These are phyloP conservation scores for Chaetothyriales sp. DNA, from an alignment of 2,329 filamentous ascomycete genomes.

Conservation along the genomic window DNA sequence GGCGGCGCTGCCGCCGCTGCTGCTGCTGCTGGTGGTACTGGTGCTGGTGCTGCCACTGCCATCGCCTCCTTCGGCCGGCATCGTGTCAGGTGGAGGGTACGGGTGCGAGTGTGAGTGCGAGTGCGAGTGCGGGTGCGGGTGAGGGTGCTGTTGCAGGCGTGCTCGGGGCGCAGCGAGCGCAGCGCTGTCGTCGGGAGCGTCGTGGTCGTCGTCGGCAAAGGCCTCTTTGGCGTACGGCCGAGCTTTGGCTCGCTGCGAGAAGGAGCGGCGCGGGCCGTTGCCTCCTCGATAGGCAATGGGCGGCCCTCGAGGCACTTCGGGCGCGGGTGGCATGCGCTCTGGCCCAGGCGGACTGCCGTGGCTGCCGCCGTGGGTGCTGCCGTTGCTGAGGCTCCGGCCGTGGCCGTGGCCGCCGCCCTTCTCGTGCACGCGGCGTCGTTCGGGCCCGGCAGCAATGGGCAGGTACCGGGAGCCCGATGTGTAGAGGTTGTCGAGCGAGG, in stretches of 20 bases:
- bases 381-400: no score
- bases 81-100: not conserved
- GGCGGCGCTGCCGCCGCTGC: not conserved
- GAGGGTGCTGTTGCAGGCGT: not conserved
- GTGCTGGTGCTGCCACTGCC: slow-evolving; percentile 7
- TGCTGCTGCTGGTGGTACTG: slow-evolving; percentile 1
- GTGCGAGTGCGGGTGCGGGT: no score
- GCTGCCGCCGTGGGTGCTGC: no score
- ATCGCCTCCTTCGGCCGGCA: slow-evolving; percentile 4
- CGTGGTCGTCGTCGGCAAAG: slow-evolving; percentile 12
- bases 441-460: not conserved
- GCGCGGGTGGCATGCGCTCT: slow-evolving; percentile 27
- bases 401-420: not conserved
- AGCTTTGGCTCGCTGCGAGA: slow-evolving; percentile 18
- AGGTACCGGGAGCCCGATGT: not conserved
- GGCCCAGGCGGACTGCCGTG: not conserved
- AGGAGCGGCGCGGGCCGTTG: slow-evolving; percentile 14
- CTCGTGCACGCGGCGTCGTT: not conserved
- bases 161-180: not conserved
- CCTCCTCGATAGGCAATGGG: slow-evolving; percentile 39
- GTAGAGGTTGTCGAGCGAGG: slow-evolving; percentile 12
- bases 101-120: not conserved
- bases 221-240: slow-evolving; percentile 17
- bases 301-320: slow-evolving; percentile 48
- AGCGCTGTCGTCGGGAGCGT: not conserved